phyloP scores from a whole-genome alignment of 306 rosid genomes.

The Bauhinia variegata region DNA sequence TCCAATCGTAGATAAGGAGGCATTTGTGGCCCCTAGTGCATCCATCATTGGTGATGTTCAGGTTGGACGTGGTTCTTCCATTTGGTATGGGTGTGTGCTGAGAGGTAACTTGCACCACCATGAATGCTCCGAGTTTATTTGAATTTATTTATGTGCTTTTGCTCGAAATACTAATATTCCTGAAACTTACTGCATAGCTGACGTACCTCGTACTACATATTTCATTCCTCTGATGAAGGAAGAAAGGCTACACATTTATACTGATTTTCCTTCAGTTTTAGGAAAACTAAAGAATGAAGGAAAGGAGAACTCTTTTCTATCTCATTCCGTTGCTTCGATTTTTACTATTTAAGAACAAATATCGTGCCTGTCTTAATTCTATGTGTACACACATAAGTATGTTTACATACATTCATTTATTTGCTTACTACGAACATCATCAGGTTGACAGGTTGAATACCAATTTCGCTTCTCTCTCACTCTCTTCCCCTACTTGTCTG shows the following conservation, averaged over 20 bases:
- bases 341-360: conserved; percentile 11
- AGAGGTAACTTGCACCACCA: conserved; percentile 61
- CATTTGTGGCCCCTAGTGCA: conserved; percentile 91
- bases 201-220: neutral
- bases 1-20: conserved; percentile 77
- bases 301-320: neutral
- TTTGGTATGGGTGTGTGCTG: conserved; percentile 97
- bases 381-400: neutral
- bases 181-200: neutral
- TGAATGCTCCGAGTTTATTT: neutral
- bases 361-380: neutral
- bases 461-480: neutral
- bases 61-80: conserved; percentile 75
- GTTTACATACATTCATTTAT: neutral
- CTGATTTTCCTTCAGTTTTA: conserved; percentile 1
- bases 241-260: conserved; percentile 2
- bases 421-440: neutral
- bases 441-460: conserved; percentile 27
- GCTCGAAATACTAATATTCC: neutral
- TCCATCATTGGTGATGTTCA: conserved; percentile 80
- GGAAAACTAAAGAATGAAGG: neutral
- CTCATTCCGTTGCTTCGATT: conserved; percentile 28
- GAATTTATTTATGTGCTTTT: conserved; percentile 1
- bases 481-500: neutral
- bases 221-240: conserved; percentile 1